Conservation (phyloP, 495 filamentous ascomycete genomes). For the Oidiodendron maius region DNA sequence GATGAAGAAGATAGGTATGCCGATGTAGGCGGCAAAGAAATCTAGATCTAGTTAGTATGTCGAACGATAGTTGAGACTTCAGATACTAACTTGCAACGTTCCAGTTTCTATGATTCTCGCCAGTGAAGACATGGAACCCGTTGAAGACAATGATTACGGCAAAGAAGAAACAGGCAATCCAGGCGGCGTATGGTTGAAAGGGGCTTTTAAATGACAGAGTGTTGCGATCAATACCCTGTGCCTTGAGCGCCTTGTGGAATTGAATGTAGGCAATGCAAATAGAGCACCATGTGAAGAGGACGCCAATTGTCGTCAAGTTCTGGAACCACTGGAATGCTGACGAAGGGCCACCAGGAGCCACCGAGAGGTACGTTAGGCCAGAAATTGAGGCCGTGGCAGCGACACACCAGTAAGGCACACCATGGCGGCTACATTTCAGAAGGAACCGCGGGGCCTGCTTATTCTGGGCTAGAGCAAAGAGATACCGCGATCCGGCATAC, state of each 20-base stretch:
- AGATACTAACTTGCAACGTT: constrained; percentile 26
- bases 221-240: constrained; percentile 23
- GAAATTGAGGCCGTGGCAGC: constrained; percentile 45
- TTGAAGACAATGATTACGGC: constrained; percentile 48
- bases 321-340: constrained; percentile 58
- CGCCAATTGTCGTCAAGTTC: constrained; percentile 49
- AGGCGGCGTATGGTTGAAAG: constrained; percentile 61
- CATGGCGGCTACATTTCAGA: constrained; percentile 51
- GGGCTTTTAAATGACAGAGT: constrained; percentile 51
- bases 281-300: constrained; percentile 50
- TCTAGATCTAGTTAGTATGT: constrained; percentile 17
- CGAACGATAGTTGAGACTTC: background rate
- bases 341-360: constrained; percentile 47
- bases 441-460: constrained; percentile 53
- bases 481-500: constrained; percentile 55
- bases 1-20: constrained; percentile 49
- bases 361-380: constrained; percentile 53
- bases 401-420: constrained; percentile 55
- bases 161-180: constrained; percentile 52
- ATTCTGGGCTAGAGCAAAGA: constrained; percentile 60
- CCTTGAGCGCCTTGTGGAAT: constrained; percentile 22
- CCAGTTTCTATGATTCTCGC: constrained; percentile 31
- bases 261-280: constrained; percentile 22
- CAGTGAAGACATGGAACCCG: constrained; percentile 46
- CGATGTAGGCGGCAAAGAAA: constrained; percentile 55